Percentiles rank a stretch among this genome's conserved stretches.
Conservation (phyloP, 768 basidiomycete genomes). For the Aureoboletus auriporus region DNA sequence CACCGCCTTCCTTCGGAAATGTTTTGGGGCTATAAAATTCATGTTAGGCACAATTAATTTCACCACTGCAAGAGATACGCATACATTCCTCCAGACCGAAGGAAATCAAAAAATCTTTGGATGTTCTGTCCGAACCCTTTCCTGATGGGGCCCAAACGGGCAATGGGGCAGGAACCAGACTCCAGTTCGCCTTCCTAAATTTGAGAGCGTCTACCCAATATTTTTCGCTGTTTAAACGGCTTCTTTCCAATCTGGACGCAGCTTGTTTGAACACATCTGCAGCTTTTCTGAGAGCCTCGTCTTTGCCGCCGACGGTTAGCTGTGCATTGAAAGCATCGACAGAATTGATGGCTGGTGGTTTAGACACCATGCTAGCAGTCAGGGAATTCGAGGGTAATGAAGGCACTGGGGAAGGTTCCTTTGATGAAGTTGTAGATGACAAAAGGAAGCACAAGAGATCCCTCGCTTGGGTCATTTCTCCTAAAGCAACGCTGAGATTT, state of each 20-base stretch:
- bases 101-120: conserved; percentile 76
- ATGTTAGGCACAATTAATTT: neutral
- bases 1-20: conserved; percentile 66
- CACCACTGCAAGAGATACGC: conserved; percentile 24
- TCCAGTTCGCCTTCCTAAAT: conserved; percentile 75
- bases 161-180: conserved; percentile 73
- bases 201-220: conserved; percentile 84
- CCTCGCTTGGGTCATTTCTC: conserved; percentile 75
- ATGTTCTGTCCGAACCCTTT: conserved; percentile 75
- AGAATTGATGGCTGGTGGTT: conserved; percentile 61
- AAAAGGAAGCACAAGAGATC: conserved; percentile 65
- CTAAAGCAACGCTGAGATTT: conserved; percentile 57
- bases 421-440: conserved; percentile 33
- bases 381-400: conserved; percentile 36
- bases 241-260: conserved; percentile 63
- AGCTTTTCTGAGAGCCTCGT: conserved; percentile 73
- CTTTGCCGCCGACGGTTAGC: conserved; percentile 72
- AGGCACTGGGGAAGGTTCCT: conserved; percentile 28
- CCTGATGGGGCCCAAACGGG: conserved; percentile 66
- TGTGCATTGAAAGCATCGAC: conserved; percentile 72
- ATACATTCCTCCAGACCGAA: conserved; percentile 81
- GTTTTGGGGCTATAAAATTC: conserved; percentile 49
- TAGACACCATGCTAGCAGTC: conserved; percentile 61
- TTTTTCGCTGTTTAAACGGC: conserved; percentile 56
- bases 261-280: conserved; percentile 66